Conservation (phyloP, 305 asterid species). For the Fraxinus ornus region DNA sequence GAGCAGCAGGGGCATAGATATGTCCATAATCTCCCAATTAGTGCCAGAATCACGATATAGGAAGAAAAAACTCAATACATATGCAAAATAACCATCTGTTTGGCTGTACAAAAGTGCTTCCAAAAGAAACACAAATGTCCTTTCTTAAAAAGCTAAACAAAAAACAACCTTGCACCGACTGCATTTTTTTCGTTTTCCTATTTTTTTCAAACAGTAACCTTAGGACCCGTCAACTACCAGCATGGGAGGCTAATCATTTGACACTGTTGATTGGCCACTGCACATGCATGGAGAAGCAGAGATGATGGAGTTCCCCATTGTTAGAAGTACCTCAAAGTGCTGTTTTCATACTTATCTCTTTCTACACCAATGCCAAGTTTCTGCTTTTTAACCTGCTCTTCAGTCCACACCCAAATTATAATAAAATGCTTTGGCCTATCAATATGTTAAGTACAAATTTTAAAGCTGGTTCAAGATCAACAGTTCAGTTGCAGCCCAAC, state of each 20-base stretch:
- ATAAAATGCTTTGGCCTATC: background rate
- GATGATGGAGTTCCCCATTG: background rate
- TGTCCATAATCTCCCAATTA: slow-evolving; percentile 2
- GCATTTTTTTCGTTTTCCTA: background rate
- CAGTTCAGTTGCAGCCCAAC: background rate
- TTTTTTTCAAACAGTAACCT: background rate
- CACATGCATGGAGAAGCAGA: background rate
- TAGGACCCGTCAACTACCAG: background rate
- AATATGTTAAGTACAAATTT: background rate
- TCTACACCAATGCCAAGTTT: background rate
- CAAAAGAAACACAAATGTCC: background rate
- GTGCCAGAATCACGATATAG: background rate
- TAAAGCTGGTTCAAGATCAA: background rate
- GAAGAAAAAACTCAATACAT: background rate
- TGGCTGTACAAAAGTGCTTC: slow-evolving; percentile 5
- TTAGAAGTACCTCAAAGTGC: background rate
- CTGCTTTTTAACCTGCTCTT: slow-evolving; percentile 1
- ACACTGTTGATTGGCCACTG: background rate
- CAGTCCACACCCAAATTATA: background rate
- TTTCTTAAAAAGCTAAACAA: slow-evolving; percentile 3
- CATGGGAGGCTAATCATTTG: background rate
- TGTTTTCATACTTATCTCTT: slow-evolving; percentile 4
- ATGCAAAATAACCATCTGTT: background rate
- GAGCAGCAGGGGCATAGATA: background rate
- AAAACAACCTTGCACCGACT: background rate